Evolutionary conservation across 2,329 filamentous ascomycete species (phyloP), one percentile per base, ranked within the genome.

Genomic region (Dothistroma septosporum): DNA sequence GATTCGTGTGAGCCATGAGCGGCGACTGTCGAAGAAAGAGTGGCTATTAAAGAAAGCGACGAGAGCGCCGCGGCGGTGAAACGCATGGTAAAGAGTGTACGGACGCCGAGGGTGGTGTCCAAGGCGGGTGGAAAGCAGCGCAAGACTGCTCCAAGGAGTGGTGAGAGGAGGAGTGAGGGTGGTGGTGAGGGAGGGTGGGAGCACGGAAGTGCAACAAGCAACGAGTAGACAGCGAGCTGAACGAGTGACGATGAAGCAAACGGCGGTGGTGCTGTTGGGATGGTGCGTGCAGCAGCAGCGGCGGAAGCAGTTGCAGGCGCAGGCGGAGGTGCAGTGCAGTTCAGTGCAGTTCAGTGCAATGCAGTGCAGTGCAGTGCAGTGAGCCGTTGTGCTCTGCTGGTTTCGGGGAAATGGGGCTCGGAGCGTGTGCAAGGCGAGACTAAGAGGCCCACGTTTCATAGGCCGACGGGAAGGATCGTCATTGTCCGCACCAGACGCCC

Each of bases 11-110:
- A 24, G 33, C 33, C 46, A 35, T 60, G 53, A 16, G 58, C 58
- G 37, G 46, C 47, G 44, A 50, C 44, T 19, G 48, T 46, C 44
- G 44, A 19, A 9, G 48, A 52, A 19, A 53, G 50, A 22, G 49
- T 44, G 41, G 58, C 37, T 19, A 56, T 50, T 8, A 60, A 21
- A 46, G 37, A 22, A 35, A 60, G 58, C 22, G 58, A 60, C 41
- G 58, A 60, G 32, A 60, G 31, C 19, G 50, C 50, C 28, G 56
- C 47, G 32, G 32, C n/a, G 22, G 49, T 53, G 48, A 54, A 46
- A 21, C 28, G 57, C 57, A 59, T 59, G 16, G 12, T 53, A 48
- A 59, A 4, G 50, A 53, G 28, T 3, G 50, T 31, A 53, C 31
- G 31, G 41, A 56, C 37, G 44, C 54, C 32, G 24, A 21, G 12